phyloP scores from a whole-genome alignment of 345 rosid genomes.

The Gossypium turneri region DNA sequence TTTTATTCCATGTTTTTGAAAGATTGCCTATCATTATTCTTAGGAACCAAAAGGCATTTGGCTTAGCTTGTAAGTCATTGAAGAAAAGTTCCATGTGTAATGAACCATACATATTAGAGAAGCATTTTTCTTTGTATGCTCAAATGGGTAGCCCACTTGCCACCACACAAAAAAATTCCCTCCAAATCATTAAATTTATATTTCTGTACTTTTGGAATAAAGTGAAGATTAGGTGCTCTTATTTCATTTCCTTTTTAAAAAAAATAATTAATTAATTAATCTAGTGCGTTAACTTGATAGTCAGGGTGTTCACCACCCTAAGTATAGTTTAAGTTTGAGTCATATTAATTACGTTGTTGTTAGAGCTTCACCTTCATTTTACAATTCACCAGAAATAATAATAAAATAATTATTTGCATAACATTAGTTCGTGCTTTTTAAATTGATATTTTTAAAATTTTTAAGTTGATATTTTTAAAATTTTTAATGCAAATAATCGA shows the following conservation, averaged over 20 bases:
- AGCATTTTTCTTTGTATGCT: background rate
- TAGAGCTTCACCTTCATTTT: too few species aligned
- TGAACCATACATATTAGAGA: background rate
- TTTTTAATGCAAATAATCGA: too few species aligned
- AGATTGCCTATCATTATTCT: background rate
- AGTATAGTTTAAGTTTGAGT: rapidly evolving
- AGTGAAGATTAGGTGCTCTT: background rate
- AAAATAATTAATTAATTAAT: too few species aligned
- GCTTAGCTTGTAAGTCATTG: conserved; percentile 13
- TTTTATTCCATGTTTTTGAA: background rate
- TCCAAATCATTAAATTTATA: background rate
- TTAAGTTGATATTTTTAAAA: too few species aligned
- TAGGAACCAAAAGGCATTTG: background rate
- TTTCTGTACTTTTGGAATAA: conserved; percentile 23
- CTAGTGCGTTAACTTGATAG: too few species aligned
- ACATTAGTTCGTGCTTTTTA: too few species aligned
- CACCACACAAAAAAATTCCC: conserved; percentile 3
- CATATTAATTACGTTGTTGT: too few species aligned
- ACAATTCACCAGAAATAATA: too few species aligned
- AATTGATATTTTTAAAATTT: too few species aligned
- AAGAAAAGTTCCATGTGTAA: background rate
- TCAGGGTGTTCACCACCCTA: too few species aligned
- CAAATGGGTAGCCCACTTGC: background rate
- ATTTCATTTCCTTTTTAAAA: too few species aligned
- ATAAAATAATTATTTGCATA: too few species aligned